Conservation (phyloP, 2,329 filamentous ascomycete species). For the Fusarium pseudocircinatum region DNA sequence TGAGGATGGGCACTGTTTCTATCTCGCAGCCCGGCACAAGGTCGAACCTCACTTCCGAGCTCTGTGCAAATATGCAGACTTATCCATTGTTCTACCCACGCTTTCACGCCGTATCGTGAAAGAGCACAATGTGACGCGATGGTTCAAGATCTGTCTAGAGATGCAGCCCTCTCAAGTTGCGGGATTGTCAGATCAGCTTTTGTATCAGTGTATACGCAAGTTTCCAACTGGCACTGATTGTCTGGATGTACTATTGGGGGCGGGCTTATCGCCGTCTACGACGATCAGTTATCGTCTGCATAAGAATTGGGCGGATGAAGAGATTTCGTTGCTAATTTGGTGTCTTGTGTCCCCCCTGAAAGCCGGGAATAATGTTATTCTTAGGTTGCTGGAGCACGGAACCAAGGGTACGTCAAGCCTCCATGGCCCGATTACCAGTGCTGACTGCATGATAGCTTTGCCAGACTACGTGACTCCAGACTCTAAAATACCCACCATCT, state of each 20-base stretch:
- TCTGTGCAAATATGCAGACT: background rate
- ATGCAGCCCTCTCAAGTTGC: background rate
- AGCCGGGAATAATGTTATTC: background rate
- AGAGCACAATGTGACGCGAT: background rate
- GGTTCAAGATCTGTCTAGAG: constrained; percentile 1
- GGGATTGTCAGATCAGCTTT: background rate
- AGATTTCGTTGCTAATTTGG: constrained; percentile 5
- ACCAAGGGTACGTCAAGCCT: background rate
- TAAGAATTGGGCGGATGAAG: background rate
- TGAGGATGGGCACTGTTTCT: constrained; percentile 3
- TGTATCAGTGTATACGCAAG: constrained; percentile 17
- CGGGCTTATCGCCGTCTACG: background rate
- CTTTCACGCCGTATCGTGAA: background rate
- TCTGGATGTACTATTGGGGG: background rate
- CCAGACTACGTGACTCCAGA: background rate
- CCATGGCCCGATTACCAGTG: accelerated
- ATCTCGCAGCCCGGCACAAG: background rate
- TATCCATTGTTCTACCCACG: background rate
- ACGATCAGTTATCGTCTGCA: background rate
- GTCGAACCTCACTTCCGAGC: background rate
- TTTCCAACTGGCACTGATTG: background rate
- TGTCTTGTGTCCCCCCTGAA: background rate
- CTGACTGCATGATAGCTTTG: background rate
- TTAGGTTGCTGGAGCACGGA: background rate
- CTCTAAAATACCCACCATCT: constrained; percentile 1